A percentile compares a stretch with the other conserved stretches of the same genome.
Evolutionary conservation across 495 filamentous ascomycete species (phyloP).

Genomic region (Astrothelium subdiscretum): DNA sequence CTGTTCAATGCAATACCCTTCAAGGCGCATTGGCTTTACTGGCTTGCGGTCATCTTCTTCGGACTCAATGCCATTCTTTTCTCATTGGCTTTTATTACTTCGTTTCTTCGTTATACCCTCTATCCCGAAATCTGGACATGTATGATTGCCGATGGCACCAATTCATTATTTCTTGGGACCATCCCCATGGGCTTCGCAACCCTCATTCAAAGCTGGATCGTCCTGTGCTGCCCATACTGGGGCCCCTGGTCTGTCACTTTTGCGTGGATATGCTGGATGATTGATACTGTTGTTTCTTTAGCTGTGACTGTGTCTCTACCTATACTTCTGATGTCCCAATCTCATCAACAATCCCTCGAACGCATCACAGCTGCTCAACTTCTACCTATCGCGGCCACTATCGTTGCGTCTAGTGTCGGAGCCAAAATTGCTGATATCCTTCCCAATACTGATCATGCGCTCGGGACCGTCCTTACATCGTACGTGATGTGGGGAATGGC

Average conservation of each 20-base stretch:
- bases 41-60: constrained; percentile 26
- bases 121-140: constrained; percentile 48
- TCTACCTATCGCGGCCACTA: constrained; percentile 48
- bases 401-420: constrained; percentile 48
- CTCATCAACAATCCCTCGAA: constrained; percentile 33
- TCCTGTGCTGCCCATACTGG: constrained; percentile 46
- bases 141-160: constrained; percentile 46
- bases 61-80: constrained; percentile 34
- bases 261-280: constrained; percentile 45
- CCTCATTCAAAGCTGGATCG: constrained; percentile 44
- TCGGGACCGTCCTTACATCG: constrained; percentile 43
- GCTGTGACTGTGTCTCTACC: constrained; percentile 41
- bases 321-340: constrained; percentile 35
- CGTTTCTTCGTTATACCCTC: constrained; percentile 43
- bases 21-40: constrained; percentile 22
- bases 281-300: constrained; percentile 43
- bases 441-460: constrained; percentile 40
- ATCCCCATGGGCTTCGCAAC: constrained; percentile 56
- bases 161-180: constrained; percentile 51
- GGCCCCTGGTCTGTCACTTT: constrained; percentile 34
- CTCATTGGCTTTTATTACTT: constrained; percentile 31
- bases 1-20: constrained; percentile 25
- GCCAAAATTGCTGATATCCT: constrained; percentile 44
- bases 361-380: constrained; percentile 51
- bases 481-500: constrained; percentile 54